phyloP scores from a whole-genome alignment of 2,329 filamentous ascomycete species.

The Ceratocystis lukuohia region DNA sequence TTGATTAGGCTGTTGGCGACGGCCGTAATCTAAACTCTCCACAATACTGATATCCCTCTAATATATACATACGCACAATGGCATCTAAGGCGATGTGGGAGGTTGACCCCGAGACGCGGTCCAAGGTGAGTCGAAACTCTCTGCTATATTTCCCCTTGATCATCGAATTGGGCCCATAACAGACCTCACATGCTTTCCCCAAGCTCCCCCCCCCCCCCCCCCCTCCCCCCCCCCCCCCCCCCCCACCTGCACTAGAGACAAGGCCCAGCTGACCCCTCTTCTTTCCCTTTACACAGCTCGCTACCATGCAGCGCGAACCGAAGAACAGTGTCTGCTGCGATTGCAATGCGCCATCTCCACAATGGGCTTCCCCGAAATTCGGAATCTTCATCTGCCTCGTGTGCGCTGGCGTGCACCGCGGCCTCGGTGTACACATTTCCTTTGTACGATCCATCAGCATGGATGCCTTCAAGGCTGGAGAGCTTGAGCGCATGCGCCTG shows the following conservation, averaged over 20 bases:
- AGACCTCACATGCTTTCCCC: background rate
- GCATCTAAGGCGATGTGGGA: slow-evolving; percentile 85
- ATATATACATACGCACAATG: slow-evolving; percentile 30
- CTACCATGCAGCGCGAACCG: slow-evolving; percentile 78
- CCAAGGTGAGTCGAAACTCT: slow-evolving; percentile 51
- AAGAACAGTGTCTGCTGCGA: slow-evolving; percentile 88
- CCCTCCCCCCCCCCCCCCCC: background rate
- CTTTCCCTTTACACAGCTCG: slow-evolving; percentile 44
- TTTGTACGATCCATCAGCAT: slow-evolving; percentile 97
- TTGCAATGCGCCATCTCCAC: slow-evolving; percentile 86
- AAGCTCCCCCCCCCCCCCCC: background rate
- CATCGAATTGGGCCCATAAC: background rate
- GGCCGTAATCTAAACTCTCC: background rate
- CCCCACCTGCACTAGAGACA: background rate
- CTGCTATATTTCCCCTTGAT: background rate
- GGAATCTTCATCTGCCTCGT: slow-evolving; percentile 97
- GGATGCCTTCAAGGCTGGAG: slow-evolving; percentile 90
- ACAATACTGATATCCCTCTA: background rate
- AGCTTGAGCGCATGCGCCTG: slow-evolving; percentile 85
- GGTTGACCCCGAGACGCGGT: slow-evolving; percentile 91
- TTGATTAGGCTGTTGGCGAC: background rate
- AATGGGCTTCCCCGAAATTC: slow-evolving; percentile 97
- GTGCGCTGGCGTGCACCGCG: slow-evolving; percentile 88
- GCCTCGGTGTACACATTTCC: slow-evolving; percentile 92
- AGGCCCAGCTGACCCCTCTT: background rate